Conservation (phyloP, 2,329 filamentous ascomycete genomes). For the Chrysoporthe puriensis region DNA sequence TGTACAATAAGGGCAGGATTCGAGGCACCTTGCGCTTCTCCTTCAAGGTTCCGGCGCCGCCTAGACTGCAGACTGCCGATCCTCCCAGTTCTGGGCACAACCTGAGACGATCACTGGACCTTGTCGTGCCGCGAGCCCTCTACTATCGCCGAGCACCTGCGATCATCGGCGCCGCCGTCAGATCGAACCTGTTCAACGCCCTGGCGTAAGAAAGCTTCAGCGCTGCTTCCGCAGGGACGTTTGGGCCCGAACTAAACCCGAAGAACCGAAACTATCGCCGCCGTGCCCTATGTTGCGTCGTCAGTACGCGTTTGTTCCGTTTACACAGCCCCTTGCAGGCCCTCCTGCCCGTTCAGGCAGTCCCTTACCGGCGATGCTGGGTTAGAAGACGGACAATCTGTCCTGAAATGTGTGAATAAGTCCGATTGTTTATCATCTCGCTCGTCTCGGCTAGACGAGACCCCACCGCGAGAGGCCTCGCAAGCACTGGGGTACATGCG, state of each 20-base stretch:
- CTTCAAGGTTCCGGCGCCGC: neutral
- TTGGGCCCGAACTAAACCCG: neutral
- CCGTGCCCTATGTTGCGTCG: neutral
- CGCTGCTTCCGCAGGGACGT: no score
- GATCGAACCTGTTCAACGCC: no score
- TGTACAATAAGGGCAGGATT: neutral
- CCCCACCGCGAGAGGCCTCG: neutral
- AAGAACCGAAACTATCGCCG: neutral
- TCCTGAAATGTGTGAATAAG: neutral
- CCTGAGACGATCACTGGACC: constrained; percentile 1
- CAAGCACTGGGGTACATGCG: neutral
- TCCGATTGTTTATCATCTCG: neutral
- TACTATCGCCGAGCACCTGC: neutral
- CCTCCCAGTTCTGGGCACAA: neutral
- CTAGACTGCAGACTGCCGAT: constrained; percentile 4
- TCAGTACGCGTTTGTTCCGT: neutral
- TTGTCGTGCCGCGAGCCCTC: neutral
- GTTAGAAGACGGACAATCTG: neutral
- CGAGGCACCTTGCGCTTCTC: neutral
- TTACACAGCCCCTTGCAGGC: neutral
- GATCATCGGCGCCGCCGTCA: no score
- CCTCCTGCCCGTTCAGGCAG: neutral
- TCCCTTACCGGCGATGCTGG: neutral
- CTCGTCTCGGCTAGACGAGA: neutral
- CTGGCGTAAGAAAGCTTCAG: no score